phyloP scores from a whole-genome alignment of 2,329 filamentous ascomycete genomes.

The Zarea fungicola region DNA sequence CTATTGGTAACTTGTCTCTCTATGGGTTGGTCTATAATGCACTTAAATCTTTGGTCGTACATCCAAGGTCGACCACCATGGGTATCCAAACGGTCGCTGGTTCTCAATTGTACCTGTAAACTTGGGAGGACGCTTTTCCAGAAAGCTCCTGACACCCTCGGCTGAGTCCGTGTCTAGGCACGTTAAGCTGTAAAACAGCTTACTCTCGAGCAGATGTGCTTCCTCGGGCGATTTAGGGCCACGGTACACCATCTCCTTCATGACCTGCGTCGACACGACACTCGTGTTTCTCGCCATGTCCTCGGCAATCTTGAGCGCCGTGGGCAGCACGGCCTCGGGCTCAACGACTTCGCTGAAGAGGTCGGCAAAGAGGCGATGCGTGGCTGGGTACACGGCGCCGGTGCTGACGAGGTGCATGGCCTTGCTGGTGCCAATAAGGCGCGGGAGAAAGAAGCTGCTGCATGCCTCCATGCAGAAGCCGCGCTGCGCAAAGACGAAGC shows the following conservation, averaged over 20 bases:
- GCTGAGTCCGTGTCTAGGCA: constrained; percentile 54
- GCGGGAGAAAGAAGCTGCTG: constrained; percentile 66
- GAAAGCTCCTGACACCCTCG: constrained; percentile 64
- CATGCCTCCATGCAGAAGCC: constrained; percentile 70
- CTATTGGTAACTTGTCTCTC: too few species aligned
- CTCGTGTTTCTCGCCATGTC: constrained; percentile 65
- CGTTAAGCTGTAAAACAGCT: constrained; percentile 52
- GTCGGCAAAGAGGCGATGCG: constrained; percentile 46
- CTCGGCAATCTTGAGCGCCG: constrained; percentile 60
- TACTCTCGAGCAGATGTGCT: constrained; percentile 64
- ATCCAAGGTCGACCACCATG: constrained; percentile 59
- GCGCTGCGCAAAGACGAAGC: constrained; percentile 67
- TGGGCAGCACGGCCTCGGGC: constrained; percentile 55
- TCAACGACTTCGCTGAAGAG: constrained; percentile 64
- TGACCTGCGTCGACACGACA: constrained; percentile 57
- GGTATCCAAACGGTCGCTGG: constrained; percentile 55
- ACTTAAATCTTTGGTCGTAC: constrained; percentile 24
- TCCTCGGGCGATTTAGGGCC: constrained; percentile 57
- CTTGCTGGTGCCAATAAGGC: constrained; percentile 58
- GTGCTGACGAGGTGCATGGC: constrained; percentile 64
- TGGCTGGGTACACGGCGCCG: constrained; percentile 52
- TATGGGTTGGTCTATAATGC: too few species aligned
- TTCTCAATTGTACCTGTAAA: constrained; percentile 58
- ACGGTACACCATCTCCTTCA: constrained; percentile 67
- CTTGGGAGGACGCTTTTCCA: constrained; percentile 60